phyloP scores from a whole-genome alignment of 2,329 filamentous ascomycete species.

The Hirsutella thompsonii region DNA sequence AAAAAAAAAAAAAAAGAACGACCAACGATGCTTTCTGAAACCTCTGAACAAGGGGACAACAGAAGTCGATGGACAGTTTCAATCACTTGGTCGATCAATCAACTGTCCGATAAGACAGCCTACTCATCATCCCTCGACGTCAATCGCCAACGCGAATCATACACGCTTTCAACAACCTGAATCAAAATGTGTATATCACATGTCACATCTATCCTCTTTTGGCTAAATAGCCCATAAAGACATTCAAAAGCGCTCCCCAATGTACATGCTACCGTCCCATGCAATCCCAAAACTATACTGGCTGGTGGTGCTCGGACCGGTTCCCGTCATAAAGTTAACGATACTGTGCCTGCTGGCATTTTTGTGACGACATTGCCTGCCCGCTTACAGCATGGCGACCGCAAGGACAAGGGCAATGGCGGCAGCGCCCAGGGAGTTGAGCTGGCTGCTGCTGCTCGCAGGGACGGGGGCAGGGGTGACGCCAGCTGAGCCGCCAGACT shows the following conservation, averaged over 20 bases:
- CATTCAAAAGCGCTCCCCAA: background rate
- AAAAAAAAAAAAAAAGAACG: too few relatives aligned
- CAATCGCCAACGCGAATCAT: too few relatives aligned
- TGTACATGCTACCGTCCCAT: background rate
- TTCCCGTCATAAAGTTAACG: background rate
- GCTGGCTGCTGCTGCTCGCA: conserved; percentile 8
- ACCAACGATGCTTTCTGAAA: too few relatives aligned
- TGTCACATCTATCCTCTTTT: too few relatives aligned
- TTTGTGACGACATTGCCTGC: background rate
- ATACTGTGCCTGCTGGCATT: background rate
- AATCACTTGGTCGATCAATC: too few relatives aligned
- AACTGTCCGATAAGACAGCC: too few relatives aligned
- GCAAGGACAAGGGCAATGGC: conserved; percentile 17
- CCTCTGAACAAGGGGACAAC: too few relatives aligned
- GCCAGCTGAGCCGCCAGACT: background rate
- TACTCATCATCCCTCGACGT: too few relatives aligned
- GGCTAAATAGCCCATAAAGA: too few relatives aligned
- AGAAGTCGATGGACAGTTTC: too few relatives aligned
- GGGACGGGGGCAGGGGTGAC: background rate
- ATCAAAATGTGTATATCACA: too few relatives aligned
- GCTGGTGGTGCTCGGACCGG: background rate
- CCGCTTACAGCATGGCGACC: conserved; percentile 12
- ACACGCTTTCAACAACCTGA: too few relatives aligned
- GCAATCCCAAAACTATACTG: background rate
- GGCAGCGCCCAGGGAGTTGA: conserved; percentile 19